Conservation (phyloP, 208 protist species). For the Vickermania ingenoplastis region DNA sequence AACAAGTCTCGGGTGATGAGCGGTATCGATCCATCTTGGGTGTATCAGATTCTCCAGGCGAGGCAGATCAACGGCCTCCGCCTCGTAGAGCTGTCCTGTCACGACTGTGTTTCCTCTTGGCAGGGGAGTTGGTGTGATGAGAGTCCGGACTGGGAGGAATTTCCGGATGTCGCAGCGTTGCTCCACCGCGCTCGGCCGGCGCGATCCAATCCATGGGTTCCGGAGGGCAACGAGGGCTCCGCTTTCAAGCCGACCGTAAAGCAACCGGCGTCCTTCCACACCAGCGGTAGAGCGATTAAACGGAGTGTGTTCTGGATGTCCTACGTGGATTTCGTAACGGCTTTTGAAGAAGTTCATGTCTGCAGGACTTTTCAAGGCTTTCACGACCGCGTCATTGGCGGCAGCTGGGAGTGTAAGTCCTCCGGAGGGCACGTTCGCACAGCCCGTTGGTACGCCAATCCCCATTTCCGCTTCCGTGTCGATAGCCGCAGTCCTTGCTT, state of each 20-base stretch:
- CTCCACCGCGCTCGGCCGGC: slow-evolving; percentile 10
- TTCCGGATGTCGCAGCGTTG: slow-evolving; percentile 38
- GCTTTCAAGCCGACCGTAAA: neutral
- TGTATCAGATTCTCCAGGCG: slow-evolving; percentile 54
- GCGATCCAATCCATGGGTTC: neutral
- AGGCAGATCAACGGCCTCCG: slow-evolving; percentile 44
- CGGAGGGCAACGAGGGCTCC: neutral
- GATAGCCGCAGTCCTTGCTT: slow-evolving; percentile 28
- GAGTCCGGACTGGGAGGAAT: slow-evolving; percentile 46
- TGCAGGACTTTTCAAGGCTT: slow-evolving; percentile 50
- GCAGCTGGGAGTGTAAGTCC: slow-evolving; percentile 39
- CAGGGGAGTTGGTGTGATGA: slow-evolving; percentile 69
- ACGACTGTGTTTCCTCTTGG: slow-evolving; percentile 30
- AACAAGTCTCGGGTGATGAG: slow-evolving; percentile 12
- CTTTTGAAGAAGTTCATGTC: slow-evolving; percentile 58
- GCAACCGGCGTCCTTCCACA: neutral
- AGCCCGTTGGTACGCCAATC: slow-evolving; percentile 63
- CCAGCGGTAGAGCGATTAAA: neutral
- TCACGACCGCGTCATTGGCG: slow-evolving; percentile 31
- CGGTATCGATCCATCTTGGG: slow-evolving; percentile 38
- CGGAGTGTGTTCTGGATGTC: slow-evolving; percentile 72
- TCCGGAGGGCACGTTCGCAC: slow-evolving; percentile 37
- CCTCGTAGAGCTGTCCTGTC: slow-evolving; percentile 50
- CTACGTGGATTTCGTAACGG: slow-evolving; percentile 60
- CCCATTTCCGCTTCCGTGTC: slow-evolving; percentile 58